phyloP scores from a whole-genome alignment of 495 filamentous ascomycete genomes.

The Neurospora sublineolata region DNA sequence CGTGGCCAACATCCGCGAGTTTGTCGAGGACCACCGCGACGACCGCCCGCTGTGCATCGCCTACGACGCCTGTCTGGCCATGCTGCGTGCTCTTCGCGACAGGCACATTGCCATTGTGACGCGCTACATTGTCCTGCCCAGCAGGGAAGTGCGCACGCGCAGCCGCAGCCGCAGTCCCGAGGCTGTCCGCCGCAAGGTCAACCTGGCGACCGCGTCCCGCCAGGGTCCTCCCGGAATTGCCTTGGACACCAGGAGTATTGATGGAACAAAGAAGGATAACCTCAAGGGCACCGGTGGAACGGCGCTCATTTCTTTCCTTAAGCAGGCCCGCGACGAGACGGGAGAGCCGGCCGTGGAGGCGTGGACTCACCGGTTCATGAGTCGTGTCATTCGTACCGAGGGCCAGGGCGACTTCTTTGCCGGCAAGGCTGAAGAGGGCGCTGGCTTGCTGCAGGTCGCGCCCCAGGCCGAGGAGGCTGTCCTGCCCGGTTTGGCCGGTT shows the following conservation, averaged over 20 bases:
- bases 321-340: slow-evolving; percentile 91
- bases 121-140: slow-evolving; percentile 80
- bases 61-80: slow-evolving; percentile 83
- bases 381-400: slow-evolving; percentile 32
- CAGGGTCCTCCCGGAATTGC: slow-evolving; percentile 25
- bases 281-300: slow-evolving; percentile 88
- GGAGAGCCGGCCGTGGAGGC: slow-evolving; percentile 80
- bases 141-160: slow-evolving; percentile 36
- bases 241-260: slow-evolving; percentile 16
- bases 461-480: slow-evolving; percentile 49
- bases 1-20: slow-evolving; percentile 82
- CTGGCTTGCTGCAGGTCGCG: slow-evolving; percentile 10
- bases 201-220: slow-evolving; percentile 53
- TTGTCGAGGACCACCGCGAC: slow-evolving; percentile 52
- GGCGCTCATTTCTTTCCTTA: slow-evolving; percentile 83
- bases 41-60: slow-evolving; percentile 61
- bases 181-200: slow-evolving; percentile 36
- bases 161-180: slow-evolving; percentile 35
- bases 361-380: slow-evolving; percentile 69
- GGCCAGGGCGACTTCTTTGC: slow-evolving; percentile 45
- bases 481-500: slow-evolving; percentile 68
- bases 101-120: slow-evolving; percentile 95
- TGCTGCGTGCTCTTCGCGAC: slow-evolving; percentile 80
- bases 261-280: slow-evolving; percentile 35
- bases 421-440: slow-evolving; percentile 43